Conservation (phyloP, 768 basidiomycete genomes). For the Lactarius indigo region DNA sequence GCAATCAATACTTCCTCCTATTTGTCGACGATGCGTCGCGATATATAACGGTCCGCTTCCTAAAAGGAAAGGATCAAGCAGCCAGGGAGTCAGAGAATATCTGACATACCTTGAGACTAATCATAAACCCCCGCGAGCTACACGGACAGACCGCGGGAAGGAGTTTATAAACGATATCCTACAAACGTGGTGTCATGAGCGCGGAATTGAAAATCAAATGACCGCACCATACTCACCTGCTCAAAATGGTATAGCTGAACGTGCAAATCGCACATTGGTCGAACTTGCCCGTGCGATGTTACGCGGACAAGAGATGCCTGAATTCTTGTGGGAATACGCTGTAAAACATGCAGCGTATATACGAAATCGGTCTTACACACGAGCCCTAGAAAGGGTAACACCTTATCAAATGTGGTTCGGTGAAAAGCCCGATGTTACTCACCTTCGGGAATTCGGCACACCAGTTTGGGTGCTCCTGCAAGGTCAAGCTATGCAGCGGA, state of each 20-base stretch:
- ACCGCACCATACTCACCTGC: neutral
- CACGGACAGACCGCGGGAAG: neutral
- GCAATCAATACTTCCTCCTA: neutral
- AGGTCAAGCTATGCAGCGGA: neutral
- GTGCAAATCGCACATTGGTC: neutral
- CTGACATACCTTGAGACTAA: neutral
- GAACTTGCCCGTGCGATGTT: no score
- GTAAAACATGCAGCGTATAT: no score
- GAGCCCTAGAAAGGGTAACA: no score
- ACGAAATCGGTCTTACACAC: no score
- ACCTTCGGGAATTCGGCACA: no score
- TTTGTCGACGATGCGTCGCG: neutral
- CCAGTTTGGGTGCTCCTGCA: neutral
- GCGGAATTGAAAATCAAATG: neutral
- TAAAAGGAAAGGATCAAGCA: neutral
- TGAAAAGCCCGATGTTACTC: accelerated
- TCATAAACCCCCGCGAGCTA: accelerated
- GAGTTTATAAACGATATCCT: neutral
- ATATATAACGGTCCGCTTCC: neutral
- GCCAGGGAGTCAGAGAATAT: neutral
- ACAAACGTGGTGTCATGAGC: neutral
- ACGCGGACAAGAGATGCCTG: no score
- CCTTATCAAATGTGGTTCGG: no score
- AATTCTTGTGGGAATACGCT: no score
- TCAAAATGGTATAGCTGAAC: neutral